phyloP scores from a whole-genome alignment of 371 early-diverging fungal species.

The Fennellomyces sp. region DNA sequence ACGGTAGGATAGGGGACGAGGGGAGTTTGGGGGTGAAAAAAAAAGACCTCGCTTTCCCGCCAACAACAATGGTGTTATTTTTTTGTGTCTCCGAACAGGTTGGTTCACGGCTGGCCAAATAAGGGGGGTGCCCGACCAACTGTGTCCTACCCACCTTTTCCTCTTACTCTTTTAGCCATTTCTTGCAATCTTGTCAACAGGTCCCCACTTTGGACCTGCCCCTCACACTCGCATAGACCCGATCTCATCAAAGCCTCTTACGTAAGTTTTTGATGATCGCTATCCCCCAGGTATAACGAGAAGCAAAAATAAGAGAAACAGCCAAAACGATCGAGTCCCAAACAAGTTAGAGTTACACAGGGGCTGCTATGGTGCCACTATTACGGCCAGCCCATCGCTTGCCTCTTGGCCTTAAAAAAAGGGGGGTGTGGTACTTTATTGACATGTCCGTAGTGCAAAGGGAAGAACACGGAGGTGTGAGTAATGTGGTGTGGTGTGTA shows the following conservation, averaged over 20 bases:
- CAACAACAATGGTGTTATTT: constrained; percentile 4
- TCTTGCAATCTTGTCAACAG: too few relatives aligned
- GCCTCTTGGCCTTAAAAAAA: neutral
- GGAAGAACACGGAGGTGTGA: neutral
- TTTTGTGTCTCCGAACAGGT: constrained; percentile 3
- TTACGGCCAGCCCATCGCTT: constrained; percentile 2
- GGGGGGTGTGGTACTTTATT: neutral
- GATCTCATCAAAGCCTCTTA: too few relatives aligned
- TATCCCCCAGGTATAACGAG: too few relatives aligned
- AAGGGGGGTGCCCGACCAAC: too few relatives aligned
- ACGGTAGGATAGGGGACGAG: neutral
- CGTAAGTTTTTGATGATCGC: too few relatives aligned
- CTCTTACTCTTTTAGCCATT: too few relatives aligned
- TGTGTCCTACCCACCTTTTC: too few relatives aligned
- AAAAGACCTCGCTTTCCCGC: neutral
- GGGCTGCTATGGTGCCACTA: constrained; percentile 1
- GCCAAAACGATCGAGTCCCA: neutral
- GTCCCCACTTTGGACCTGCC: too few relatives aligned
- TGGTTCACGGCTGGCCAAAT: neutral
- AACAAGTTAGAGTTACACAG: constrained; percentile 3
- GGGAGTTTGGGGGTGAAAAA: neutral
- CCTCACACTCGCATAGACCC: too few relatives aligned
- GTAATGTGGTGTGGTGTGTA: too few relatives aligned
- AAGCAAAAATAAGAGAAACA: neutral
- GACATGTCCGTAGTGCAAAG: neutral